Percentiles rank a stretch among this genome's conserved stretches.
Conservation (phyloP, 2,329 filamentous ascomycete species). For the Apiospora arundinis region DNA sequence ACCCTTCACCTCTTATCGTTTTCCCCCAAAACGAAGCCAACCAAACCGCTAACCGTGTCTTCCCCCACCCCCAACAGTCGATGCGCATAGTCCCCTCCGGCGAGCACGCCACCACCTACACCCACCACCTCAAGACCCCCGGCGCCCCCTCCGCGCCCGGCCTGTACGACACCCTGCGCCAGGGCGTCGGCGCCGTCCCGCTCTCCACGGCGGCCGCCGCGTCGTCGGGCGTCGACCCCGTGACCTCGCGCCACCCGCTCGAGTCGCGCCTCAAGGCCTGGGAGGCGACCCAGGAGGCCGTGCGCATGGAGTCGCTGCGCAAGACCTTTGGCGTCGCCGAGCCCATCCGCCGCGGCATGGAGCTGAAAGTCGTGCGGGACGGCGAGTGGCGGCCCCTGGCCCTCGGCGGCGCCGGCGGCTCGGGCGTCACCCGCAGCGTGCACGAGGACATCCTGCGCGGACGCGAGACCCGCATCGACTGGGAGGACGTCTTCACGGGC, state of each 20-base stretch:
- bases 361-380: constrained; percentile 84
- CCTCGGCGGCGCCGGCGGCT: constrained; percentile 60
- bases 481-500: constrained; percentile 93
- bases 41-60: constrained; percentile 18
- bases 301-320: constrained; percentile 89
- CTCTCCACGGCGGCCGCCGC: constrained; percentile 51
- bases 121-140: constrained; percentile 62
- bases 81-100: constrained; percentile 86
- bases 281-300: constrained; percentile 84
- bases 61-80: constrained; percentile 59
- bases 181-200: constrained; percentile 74
- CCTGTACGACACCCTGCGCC: constrained; percentile 90
- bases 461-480: constrained; percentile 76
- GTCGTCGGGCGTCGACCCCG: constrained; percentile 37
- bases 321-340: constrained; percentile 91
- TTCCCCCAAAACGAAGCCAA: not conserved
- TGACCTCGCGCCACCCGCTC: constrained; percentile 83
- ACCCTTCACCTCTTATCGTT: not conserved
- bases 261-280: constrained; percentile 88
- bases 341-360: constrained; percentile 92
- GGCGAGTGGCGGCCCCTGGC: constrained; percentile 81
- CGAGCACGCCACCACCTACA: constrained; percentile 69
- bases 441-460: constrained; percentile 91
- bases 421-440: constrained; percentile 63
- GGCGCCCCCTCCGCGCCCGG: constrained; percentile 87